phyloP scores from a whole-genome alignment of 352 stramenopile species.

The Phytopythium oedochilum region DNA sequence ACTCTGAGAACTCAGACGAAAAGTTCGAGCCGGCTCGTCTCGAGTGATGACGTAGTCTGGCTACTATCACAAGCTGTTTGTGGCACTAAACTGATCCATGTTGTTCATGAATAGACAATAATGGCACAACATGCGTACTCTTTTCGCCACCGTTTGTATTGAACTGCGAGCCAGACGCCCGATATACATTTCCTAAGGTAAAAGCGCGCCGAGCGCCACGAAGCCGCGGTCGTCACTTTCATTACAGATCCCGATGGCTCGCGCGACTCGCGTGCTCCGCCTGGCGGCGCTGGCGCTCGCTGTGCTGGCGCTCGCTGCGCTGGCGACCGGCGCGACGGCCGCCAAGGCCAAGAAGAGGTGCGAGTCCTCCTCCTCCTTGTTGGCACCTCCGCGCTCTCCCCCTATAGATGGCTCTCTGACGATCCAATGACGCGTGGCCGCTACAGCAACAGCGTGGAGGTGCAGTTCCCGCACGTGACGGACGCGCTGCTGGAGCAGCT shows the following conservation, averaged over 20 bases:
- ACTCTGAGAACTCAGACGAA: too few relatives aligned
- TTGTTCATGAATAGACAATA: neutral
- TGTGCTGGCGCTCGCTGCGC: constrained; percentile 21
- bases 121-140: neutral
- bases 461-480: constrained; percentile 76
- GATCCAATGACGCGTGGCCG: neutral
- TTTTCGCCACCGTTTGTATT: neutral
- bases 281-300: constrained; percentile 16
- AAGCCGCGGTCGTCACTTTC: neutral
- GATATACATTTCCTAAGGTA: neutral
- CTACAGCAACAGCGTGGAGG: constrained; percentile 46
- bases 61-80: too few relatives aligned
- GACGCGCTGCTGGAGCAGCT: constrained; percentile 70
- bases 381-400: too few relatives aligned
- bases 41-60: too few relatives aligned
- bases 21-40: too few relatives aligned
- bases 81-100: neutral
- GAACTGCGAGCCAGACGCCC: too few relatives aligned
- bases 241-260: neutral
- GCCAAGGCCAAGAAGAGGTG: constrained; percentile 50
- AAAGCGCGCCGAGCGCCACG: neutral
- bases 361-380: neutral
- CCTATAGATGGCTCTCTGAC: neutral
- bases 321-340: constrained; percentile 13
- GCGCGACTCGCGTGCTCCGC: constrained; percentile 1